Evolutionary conservation across 1,284 basidiomycete genomes (phyloP).

Genomic region (Trametes hirsuta): DNA sequence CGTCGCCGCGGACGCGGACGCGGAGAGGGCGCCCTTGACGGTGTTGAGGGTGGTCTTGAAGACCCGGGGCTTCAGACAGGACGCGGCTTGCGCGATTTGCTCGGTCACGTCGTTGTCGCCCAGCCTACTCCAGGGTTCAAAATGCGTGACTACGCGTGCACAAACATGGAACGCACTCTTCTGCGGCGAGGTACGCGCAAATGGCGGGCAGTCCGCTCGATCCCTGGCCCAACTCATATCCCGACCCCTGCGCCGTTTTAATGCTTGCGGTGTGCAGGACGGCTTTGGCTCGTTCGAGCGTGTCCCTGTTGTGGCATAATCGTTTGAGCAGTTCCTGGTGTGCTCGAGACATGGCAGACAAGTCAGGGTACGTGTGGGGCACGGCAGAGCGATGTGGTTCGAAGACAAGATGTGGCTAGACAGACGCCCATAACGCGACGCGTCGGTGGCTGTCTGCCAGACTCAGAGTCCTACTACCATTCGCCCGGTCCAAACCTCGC

Average conservation of each 20-base stretch:
- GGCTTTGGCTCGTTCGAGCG: constrained; percentile 27
- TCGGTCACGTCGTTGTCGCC: constrained; percentile 38
- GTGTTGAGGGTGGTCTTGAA: constrained; percentile 34
- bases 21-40: constrained; percentile 32
- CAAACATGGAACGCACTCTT: constrained; percentile 30
- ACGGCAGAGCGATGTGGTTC: background rate
- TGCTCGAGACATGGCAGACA: constrained; percentile 21
- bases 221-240: constrained; percentile 36
- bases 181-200: constrained; percentile 41
- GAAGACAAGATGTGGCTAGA: constrained; percentile 10
- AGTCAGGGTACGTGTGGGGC: background rate
- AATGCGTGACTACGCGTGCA: background rate
- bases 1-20: constrained; percentile 7
- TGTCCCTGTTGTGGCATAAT: constrained; percentile 30
- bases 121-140: constrained; percentile 24
- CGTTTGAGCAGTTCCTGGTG: constrained; percentile 16
- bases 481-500: too few species aligned
- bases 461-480: too few species aligned
- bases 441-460: background rate
- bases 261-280: constrained; percentile 32
- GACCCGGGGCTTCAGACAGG: constrained; percentile 37
- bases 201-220: constrained; percentile 38
- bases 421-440: background rate
- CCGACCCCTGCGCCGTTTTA: constrained; percentile 39
- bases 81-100: constrained; percentile 37